Base-by-base conservation (phyloP, 2,329 filamentous ascomycete species). In the Incumbomyces delicatus region DNA sequence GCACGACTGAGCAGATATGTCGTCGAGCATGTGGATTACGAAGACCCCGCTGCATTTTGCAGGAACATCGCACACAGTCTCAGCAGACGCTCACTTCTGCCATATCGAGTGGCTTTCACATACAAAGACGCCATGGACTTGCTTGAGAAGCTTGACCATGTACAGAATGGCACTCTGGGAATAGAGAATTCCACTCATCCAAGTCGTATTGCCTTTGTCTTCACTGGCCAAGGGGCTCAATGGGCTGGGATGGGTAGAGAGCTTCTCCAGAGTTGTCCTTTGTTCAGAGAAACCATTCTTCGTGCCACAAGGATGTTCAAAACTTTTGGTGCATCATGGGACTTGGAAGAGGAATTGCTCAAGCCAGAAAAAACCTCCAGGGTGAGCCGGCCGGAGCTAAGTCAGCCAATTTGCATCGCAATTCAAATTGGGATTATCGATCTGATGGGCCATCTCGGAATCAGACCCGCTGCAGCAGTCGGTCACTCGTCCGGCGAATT, bases 401-500 rank as follows among this genome's bases (percentile, higher is more conserved):
- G 34, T 29, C 55, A 58, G 43, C 49, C 48, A 6, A 27, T 52
- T n/a, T 53, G 44, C 33, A 53, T 50, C 6, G 55, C 50, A 11
- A 12, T 60, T 2, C 58, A 61, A 37, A 41, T 60, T 11, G 49
- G 49, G 4, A 20, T 58, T 14, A 48, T 60, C 2, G 53, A 59
- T 6, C 46, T 59, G 6, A 47, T 60, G 2, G 29, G 38, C 5
- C 40, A 37, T 7, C 56, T 44, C 49, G 47, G 38, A 22, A 38
- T 58, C 11, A 22, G 14, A 5, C 53, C 54, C 13, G 35, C 41
- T 6, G 43, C 40, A 11, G 51, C 53, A 7, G 50, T 57, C 4
- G 59, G 59, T 1, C 59, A 61, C 47, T 59, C 56, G 2, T 53
- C 48, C 30, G 59, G 59, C n/a, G 59, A 61, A 36, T 60, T 61